A percentile compares a stretch with the other conserved stretches of the same genome.
These are phyloP conservation scores for Colletotrichum gloeosporioides DNA, from an alignment of 2,329 filamentous ascomycete genomes.

Conservation along the genomic window DNA sequence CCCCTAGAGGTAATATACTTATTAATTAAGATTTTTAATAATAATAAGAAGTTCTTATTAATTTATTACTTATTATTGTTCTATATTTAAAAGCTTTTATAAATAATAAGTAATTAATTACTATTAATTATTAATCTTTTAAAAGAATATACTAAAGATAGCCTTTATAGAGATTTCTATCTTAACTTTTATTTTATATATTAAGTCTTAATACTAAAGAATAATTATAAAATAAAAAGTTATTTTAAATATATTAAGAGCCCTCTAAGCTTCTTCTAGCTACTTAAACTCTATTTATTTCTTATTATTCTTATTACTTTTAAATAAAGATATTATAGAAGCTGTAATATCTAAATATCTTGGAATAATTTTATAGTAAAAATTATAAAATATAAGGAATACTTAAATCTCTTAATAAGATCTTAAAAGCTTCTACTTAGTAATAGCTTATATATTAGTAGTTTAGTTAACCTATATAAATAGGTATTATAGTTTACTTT, in stretches of 20 bases:
- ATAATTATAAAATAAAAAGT: background rate
- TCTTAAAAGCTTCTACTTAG: background rate
- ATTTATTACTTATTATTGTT: background rate
- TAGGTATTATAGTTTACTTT: background rate
- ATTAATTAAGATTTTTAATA: background rate
- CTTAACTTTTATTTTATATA: background rate
- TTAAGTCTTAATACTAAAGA: background rate
- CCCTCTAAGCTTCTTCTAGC: background rate
- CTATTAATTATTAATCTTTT: background rate
- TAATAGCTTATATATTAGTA: too few species aligned
- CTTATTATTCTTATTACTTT: background rate
- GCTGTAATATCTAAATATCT: background rate
- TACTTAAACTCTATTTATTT: background rate
- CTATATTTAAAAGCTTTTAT: background rate
- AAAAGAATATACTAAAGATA: background rate
- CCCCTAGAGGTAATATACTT: background rate
- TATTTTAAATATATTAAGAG: background rate
- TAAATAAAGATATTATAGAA: background rate
- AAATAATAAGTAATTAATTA: background rate
- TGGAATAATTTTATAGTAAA: background rate
- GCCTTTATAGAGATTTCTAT: background rate
- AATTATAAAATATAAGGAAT: background rate
- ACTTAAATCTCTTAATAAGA: background rate
- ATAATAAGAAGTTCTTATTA: background rate
- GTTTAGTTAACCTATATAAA: too few species aligned